These are phyloP conservation scores for Lipomyces starkeyi DNA, from an alignment of 805 yeast genomes.

Conservation along the genomic window DNA sequence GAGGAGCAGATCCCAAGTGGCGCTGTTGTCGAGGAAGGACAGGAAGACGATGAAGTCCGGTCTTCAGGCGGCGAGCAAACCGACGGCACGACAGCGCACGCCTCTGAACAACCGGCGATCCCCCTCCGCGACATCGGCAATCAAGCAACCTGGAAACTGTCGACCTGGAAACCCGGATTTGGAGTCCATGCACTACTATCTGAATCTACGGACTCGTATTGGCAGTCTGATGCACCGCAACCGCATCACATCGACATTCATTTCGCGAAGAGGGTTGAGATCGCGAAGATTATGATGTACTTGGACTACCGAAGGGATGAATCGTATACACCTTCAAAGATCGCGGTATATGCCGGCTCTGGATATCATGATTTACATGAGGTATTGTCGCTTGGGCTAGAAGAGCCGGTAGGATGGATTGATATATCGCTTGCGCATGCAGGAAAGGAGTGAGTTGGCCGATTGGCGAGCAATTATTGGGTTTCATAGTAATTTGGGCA, in stretches of 20 bases:
- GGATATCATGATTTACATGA: constrained; percentile 79
- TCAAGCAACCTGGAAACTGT: constrained; percentile 82
- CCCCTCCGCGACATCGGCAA: constrained; percentile 66
- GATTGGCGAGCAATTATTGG: neutral
- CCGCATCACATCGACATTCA: constrained; percentile 84
- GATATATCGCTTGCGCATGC: constrained; percentile 64
- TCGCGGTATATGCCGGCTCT: constrained; percentile 71
- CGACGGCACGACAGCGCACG: constrained; percentile 6
- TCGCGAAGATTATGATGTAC: constrained; percentile 72
- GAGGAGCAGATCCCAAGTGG: constrained; percentile 4
- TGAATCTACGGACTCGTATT: constrained; percentile 71
- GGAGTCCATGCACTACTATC: constrained; percentile 71
- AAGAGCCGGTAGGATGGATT: constrained; percentile 80
- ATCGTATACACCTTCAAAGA: constrained; percentile 84
- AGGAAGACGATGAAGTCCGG: neutral
- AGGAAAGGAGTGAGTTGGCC: constrained; percentile 50
- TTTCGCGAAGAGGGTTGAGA: constrained; percentile 75
- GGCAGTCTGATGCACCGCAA: constrained; percentile 95
- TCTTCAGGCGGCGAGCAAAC: constrained; percentile 3
- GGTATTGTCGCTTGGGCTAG: constrained; percentile 63
- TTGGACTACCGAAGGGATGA: constrained; percentile 78
- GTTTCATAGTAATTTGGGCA: neutral
- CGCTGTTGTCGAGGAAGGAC: constrained; percentile 6
- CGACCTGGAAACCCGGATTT: constrained; percentile 73
- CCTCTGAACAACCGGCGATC: neutral